phyloP scores from a whole-genome alignment of 108 stramenopile species.

The Cyclotella atomus region DNA sequence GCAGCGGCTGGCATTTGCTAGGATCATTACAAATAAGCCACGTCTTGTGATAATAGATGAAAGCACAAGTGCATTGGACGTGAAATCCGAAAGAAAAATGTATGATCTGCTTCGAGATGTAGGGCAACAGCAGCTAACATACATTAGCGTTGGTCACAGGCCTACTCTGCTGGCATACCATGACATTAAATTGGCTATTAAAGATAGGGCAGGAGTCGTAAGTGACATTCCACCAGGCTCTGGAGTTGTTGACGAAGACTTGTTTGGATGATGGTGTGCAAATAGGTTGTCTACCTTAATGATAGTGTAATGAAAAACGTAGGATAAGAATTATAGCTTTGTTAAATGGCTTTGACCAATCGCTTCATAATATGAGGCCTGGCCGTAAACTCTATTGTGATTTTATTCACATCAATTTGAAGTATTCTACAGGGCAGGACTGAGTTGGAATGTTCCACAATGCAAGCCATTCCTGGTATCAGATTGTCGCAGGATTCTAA shows the following conservation, averaged over 20 bases:
- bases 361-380: background rate
- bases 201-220: constrained; percentile 25
- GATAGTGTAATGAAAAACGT: background rate
- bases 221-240: constrained; percentile 31
- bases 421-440: background rate
- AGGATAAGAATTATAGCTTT: background rate
- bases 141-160: constrained; percentile 84
- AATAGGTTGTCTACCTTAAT: background rate
- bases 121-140: constrained; percentile 26
- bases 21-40: constrained; percentile 69
- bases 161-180: constrained; percentile 76
- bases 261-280: background rate
- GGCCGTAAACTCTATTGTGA: background rate
- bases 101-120: constrained; percentile 49
- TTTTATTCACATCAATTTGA: background rate
- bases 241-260: constrained; percentile 32
- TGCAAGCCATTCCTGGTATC: background rate
- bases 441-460: background rate
- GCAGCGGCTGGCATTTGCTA: constrained; percentile 72
- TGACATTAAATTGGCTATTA: constrained; percentile 56
- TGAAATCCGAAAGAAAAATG: constrained; percentile 66
- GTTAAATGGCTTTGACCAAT: background rate
- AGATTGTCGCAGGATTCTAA: background rate
- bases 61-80: constrained; percentile 77
- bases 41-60: constrained; percentile 76